Evolutionary conservation across 129 eudicot genomes (phyloP).

Genomic region (Arctium minus): DNA sequence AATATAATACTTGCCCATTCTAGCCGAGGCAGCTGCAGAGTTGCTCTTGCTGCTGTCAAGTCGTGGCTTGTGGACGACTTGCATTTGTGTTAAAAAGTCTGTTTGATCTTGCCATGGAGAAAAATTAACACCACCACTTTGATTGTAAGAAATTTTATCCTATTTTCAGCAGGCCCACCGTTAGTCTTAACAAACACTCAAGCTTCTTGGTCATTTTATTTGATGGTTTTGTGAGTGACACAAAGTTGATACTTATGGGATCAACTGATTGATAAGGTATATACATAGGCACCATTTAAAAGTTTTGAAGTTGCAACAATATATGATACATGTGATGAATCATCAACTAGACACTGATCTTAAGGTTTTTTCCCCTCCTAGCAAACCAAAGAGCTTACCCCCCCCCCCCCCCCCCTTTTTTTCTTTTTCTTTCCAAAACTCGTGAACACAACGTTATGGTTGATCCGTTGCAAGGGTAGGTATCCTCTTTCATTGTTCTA

Average conservation of each 20-base stretch:
- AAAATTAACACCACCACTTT: constrained; percentile 50
- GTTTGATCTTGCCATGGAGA: constrained; percentile 77
- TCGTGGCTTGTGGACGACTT: constrained; percentile 93
- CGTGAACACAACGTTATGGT: no score
- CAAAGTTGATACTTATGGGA: background rate
- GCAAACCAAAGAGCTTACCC: no score
- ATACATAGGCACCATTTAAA: background rate
- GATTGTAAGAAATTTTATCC: constrained; percentile 47
- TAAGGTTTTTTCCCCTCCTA: no score
- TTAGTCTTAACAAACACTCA: background rate
- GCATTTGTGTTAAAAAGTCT: constrained; percentile 75
- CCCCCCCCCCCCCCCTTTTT: no score
- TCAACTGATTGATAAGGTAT: background rate
- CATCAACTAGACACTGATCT: background rate
- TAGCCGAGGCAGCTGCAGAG: constrained; percentile 96
- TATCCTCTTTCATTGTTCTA: no score
- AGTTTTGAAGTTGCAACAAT: background rate
- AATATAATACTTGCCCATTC: constrained; percentile 95
- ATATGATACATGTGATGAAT: background rate
- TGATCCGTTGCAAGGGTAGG: no score
- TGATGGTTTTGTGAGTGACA: background rate
- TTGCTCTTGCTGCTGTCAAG: constrained; percentile 83
- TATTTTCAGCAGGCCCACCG: background rate
- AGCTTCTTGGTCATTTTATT: no score
- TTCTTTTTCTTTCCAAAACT: no score